phyloP scores from a whole-genome alignment of 306 rosid genomes.

The Quillaja saponaria region DNA sequence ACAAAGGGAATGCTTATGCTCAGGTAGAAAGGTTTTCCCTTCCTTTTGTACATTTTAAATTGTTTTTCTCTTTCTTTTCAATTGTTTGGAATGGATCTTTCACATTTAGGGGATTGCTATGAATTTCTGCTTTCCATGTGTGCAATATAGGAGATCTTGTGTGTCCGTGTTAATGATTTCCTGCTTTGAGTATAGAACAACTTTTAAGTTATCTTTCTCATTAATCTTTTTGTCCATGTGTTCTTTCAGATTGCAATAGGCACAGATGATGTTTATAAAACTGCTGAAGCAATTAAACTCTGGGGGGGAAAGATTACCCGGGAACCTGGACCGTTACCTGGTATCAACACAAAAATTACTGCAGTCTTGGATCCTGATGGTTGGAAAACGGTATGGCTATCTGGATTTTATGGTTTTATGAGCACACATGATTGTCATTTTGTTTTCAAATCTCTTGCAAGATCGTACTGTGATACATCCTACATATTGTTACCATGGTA shows the following conservation, averaged over 20 bases:
- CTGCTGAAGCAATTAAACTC: constrained; percentile 89
- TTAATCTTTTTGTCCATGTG: constrained; percentile 9
- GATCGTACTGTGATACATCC: background rate
- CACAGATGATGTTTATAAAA: constrained; percentile 85
- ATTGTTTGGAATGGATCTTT: constrained; percentile 11
- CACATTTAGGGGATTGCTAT: constrained; percentile 8
- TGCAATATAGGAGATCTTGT: constrained; percentile 10
- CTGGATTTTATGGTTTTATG: constrained; percentile 24
- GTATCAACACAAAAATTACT: constrained; percentile 75
- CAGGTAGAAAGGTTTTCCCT: constrained; percentile 53
- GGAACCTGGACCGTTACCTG: constrained; percentile 91
- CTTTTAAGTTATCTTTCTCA: constrained; percentile 19
- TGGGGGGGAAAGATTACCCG: constrained; percentile 79
- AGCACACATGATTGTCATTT: too few species aligned
- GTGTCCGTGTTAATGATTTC: background rate
- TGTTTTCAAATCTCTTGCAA: background rate
- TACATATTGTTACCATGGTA: background rate
- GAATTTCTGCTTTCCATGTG: constrained; percentile 9
- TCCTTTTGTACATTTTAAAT: background rate
- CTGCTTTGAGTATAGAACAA: background rate
- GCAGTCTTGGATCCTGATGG: constrained; percentile 95
- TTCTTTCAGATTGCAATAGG: constrained; percentile 74
- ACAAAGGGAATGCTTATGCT: constrained; percentile 87
- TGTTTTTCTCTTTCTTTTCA: constrained; percentile 16
- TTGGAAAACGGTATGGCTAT: constrained; percentile 82